Evolutionary conservation across 192 early-diverging fungal genomes (phyloP), one percentile per base, ranked within the genome.

Genomic region (Gaertneriomyces semiglobifer): DNA sequence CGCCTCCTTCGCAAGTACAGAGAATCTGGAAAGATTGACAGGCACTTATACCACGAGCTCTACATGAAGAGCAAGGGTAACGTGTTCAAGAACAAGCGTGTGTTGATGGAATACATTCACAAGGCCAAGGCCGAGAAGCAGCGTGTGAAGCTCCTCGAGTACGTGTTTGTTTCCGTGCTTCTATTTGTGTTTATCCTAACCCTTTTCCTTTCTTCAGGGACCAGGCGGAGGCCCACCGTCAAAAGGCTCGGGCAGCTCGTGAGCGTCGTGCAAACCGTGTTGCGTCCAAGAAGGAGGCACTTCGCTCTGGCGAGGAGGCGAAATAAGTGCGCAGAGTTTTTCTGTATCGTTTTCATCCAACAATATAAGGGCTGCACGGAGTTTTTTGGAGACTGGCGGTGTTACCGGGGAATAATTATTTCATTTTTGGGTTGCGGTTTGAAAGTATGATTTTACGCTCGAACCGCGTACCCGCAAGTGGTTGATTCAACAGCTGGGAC

Each of bases 21-120:
- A 68, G 95, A 96, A 82, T 77, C 89, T 76, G 90, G 90, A 72
- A 98, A 98, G 90, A 96, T 98, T 71, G 94, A 98, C 84, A 86
- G 88, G 75, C 94, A 96, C 87, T 85, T 98, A 88, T 93, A 96
- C 89, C 95, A 94, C 83, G 79, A 84, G 74, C 86, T 98, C 72
- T 98, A 98, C 89, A 78, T 95, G 76, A 96, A 95, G 88, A 85
- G 93, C 64, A 98, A 98, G 92, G 95, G 95, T 95, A 96, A 95
- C 84, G 93, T 93, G 63, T 98, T 98, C 88, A 98, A 98, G 91
- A 98, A 95, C 93, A 98, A 98, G 90, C 91, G 95, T 82, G 95
- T 98, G 68, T 79, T 98, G 51, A 98, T 98, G 92, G 95, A 98
- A 84, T 92, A 92, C 84, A 98, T 98, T 82, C 93, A 96, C 88